Conservation (phyloP, 2,329 filamentous ascomycete genomes). For the Phialophora chinensis region DNA sequence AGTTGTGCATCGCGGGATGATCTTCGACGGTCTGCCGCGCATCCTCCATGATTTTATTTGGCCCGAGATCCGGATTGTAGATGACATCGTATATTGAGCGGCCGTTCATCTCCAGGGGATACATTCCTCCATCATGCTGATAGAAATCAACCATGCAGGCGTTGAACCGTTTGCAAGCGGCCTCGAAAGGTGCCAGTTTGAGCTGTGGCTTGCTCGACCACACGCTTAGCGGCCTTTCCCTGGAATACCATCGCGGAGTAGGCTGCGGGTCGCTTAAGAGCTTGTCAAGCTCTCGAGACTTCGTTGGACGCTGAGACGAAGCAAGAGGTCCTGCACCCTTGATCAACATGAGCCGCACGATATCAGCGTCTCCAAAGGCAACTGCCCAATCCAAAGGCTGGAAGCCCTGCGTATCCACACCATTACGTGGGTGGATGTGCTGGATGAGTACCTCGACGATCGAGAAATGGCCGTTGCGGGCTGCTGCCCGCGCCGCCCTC, state of each 20-base stretch:
- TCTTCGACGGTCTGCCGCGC: background rate
- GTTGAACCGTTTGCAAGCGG: background rate
- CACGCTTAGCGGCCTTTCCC: background rate
- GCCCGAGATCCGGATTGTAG: background rate
- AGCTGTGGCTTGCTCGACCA: background rate
- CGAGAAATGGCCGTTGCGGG: background rate
- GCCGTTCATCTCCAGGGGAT: background rate
- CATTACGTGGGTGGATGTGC: background rate
- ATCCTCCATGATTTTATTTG: conserved; percentile 6
- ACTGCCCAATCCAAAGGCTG: background rate
- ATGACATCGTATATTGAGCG: background rate
- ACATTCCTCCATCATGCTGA: background rate
- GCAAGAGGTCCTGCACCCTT: background rate
- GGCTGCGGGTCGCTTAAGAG: background rate
- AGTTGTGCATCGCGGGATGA: background rate
- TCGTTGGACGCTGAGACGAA: background rate
- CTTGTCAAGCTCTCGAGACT: background rate
- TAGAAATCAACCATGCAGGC: background rate
- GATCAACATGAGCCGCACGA: conserved; percentile 4
- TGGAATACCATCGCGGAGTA: conserved; percentile 3
- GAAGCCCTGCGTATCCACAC: background rate
- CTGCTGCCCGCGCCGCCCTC: background rate
- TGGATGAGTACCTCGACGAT: background rate
- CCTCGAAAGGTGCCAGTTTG: background rate
- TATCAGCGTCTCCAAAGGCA: background rate